Evolutionary conservation across 1,139 yeast genomes (phyloP), one percentile per base, ranked within the genome.

Genomic region (Debaryomyces fabryi): DNA sequence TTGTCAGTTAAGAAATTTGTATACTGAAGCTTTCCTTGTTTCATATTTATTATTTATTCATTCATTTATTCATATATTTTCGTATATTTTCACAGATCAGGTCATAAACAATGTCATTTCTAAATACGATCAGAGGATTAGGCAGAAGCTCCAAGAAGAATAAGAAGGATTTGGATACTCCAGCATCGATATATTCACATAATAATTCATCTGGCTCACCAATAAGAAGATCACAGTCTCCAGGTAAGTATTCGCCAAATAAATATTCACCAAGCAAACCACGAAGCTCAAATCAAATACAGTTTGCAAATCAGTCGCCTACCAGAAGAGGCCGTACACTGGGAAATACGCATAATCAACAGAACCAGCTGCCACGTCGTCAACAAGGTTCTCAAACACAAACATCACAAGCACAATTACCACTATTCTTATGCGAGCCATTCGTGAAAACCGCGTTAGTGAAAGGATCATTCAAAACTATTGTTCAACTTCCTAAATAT

Each of bases 391-490:
- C 39, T 42, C 52, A 44, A 35, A 45, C 45, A 32, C 41, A 49
- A 20, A 50, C 56, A 10, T 53, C 47, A 10, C 45, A 49, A 23
- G 49, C 46, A 30, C 46, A 46, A 51, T 59, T 70, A 46, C 96
- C 92, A 9, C 74, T 87, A 43, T 93, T 91, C 63, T 67, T 93
- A 59, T 86, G 96, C 63, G 97, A 92, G 57, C 98, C 98, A 12
- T 95, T 88, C 67, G 95, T 92, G 5, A 86, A 92, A 53, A 89
- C 97, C 0, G 96, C 98, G 0, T 74, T 93, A 41, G 99, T 95
- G 30, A 93, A 93, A 62, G 99, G 99, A n/a, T 88, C 96, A 0
- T 95, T 91, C 72, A 91, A 88, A 60, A 92, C 99, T 1, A 93
- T 93, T 55, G 98, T 93, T 1, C 96, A 89, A 64, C 76, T 90